Evolutionary conservation across 75 land plant genomes (phyloP), one percentile per base, ranked within the genome.

Genomic region (Azolla pinnata): DNA sequence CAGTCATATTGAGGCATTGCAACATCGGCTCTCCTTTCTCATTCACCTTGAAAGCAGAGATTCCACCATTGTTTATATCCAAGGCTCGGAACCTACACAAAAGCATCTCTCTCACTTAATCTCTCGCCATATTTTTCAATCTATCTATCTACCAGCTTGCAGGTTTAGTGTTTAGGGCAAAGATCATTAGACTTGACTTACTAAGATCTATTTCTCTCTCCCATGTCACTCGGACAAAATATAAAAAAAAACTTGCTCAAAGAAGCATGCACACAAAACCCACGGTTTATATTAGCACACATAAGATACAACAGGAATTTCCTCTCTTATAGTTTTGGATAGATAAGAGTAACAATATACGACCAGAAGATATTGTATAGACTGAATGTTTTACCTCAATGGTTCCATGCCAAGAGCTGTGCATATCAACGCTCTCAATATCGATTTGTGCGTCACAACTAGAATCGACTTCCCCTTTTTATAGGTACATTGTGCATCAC

Each of bases 351-450:
- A n/a, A n/a, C n/a, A n/a, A n/a, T n/a, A n/a, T n/a, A n/a, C n/a
- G n/a, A n/a, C n/a, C n/a, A n/a, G n/a, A n/a, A n/a, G n/a, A n/a
- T n/a, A n/a, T n/a, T n/a, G n/a, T n/a, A n/a, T n/a, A n/a, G n/a
- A n/a, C n/a, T n/a, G n/a, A 35, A 46, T 48, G 24, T n/a, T n/a
- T n/a, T 71, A 78, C 91, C 87, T 87, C 44, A 84, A 79, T 30
- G 92, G 92, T n/a, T 62, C 73, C 33, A 84, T 60, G 54, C 87
- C 92, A 51, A 87, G 73, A 54, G 92, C 87, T 59, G 88, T 84
- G 63, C 87, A 87, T 56, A 84, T 70, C 51, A 87, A 52, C 20
- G 92, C 92, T 26, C 92, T 74, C 64, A 87, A 33, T 0, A 81
- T 87, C 18, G 92, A 83, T 64, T 87, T 87, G 60, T 87, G 92